These are phyloP conservation scores for Trichoderma gracile DNA, from an alignment of 2,329 filamentous ascomycete species.

Conservation along the genomic window DNA sequence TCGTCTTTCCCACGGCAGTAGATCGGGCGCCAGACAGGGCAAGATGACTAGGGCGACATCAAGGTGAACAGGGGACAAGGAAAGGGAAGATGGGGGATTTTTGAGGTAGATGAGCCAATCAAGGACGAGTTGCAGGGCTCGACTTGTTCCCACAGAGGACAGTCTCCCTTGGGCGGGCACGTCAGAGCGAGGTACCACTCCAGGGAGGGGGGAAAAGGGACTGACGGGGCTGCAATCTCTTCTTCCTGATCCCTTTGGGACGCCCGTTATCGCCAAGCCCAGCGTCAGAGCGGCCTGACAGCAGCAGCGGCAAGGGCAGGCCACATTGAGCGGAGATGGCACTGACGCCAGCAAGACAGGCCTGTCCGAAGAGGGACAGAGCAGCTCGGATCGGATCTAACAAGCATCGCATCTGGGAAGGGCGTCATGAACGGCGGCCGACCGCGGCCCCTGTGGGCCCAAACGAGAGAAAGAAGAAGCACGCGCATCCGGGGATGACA, in stretches of 20 bases:
- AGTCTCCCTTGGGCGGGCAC: constrained; percentile 27
- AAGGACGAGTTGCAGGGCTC: constrained; percentile 9
- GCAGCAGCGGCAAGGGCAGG: constrained; percentile 21
- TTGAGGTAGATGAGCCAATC: constrained; percentile 17
- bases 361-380: constrained; percentile 11
- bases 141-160: constrained; percentile 18
- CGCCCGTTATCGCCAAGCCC: constrained; percentile 20
- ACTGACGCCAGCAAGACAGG: constrained; percentile 22
- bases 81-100: constrained; percentile 15
- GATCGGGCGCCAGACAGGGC: constrained; percentile 25
- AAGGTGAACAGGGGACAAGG: constrained; percentile 16
- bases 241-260: not conserved
- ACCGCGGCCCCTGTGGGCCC: constrained; percentile 22
- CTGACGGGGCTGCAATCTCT: not conserved
- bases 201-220: constrained; percentile 5
- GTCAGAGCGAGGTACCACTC: constrained; percentile 25
- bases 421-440: constrained; percentile 20
- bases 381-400: constrained; percentile 23
- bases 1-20: constrained; percentile 29
- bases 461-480: constrained; percentile 22
- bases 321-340: constrained; percentile 12
- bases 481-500: constrained; percentile 28
- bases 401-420: constrained; percentile 15
- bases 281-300: constrained; percentile 8
- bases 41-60: constrained; percentile 22